Base-by-base conservation (phyloP, 2,329 filamentous ascomycete genomes). In the Aspergillus uvarum region DNA sequence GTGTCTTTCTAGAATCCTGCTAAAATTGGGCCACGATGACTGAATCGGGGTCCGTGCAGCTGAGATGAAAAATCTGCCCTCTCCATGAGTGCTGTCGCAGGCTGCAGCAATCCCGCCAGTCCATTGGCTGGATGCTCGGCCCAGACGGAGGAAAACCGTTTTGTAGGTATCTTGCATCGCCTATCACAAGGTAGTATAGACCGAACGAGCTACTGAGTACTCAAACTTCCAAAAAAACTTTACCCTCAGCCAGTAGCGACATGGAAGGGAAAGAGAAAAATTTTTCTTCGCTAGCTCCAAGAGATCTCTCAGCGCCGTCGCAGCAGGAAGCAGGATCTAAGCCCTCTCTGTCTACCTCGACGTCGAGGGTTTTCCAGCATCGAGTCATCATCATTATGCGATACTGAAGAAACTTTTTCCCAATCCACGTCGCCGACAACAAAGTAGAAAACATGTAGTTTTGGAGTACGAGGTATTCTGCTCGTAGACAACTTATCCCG, bases 1-100 rank as follows among this genome's bases (percentile, higher is more conserved):
- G 31, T n/a, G 42, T 26, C 3, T 24, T 67, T 67, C 65, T 61
- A 53, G 65, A 67, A 67, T 54, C 62, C 59, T 67, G 59, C 65
- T 67, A 64, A 60, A 48, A 63, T 62, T 65, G 65, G 63, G 51
- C 38, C 47, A 47, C 29, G 47, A 47, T 29, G 44, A 42, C 16
- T 52, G 32, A 47, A 44, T 50, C 51, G n/a, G 51, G 32, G 54
- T 54, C 60, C 26, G 54, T 62, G 57, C 58, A 32, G 35, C 26
- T 35, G 48, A 56, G 2, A 22, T 22, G 22, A 22, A 22, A 54
- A 26, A 16, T 35, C 38, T 19, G 14, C 38, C 38, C 38, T n/a
- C 38, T 5, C 14, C 14, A 16, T 35, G 11, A 16, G 6, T 19
- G 38, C 14, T 7, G 38, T 44, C 38, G 26, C 6, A 12, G 35